Base-by-base conservation (phyloP, 2,329 filamentous ascomycete species). In the Colletotrichum echinochloae region DNA sequence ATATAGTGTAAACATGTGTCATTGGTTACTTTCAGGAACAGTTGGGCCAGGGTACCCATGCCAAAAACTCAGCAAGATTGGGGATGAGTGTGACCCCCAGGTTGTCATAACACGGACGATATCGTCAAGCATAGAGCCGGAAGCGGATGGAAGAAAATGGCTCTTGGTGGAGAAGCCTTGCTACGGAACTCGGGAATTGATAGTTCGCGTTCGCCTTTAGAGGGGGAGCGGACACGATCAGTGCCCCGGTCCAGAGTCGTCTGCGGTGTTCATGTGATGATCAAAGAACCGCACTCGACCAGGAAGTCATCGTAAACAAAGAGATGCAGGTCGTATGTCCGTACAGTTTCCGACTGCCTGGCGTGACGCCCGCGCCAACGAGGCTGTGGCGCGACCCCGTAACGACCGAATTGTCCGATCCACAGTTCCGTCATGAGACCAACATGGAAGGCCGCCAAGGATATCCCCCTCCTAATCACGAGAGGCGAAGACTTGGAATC, bases 381-480 rank as follows among this genome's bases (percentile, higher is more conserved):
- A 23, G n/a, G n/a, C 16, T 12, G 14, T n/a, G 26, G 9, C 26
- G 30, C n/a, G 16, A 12, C 14, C 33, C 33, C 41, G 8, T 5
- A 1, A 23, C 3, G n/a, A 0, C 28, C 3, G 30, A 20, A 12
- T 23, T n/a, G n/a, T 5, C 16, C 8, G 46, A 41, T 26, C 66
- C 62, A 66, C 55, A 60, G 35, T 20, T 49, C 18, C 8, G 55
- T 60, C 48, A 60, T 49, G 54, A 30, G 37, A 52, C 18, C 60
- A 46, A 48, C 8, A 33, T 35, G 28, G 9, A 23, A 48, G 46
- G 8, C 12, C 48, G 49, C n/a, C 55, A 56, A 66, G 63, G 33
- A 46, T 49, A 49, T 37, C 55, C 12, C 23, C 23, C 20, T 6
- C 20, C n/a, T 18, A 12, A n/a, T n/a, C n/a, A n/a, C n/a, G n/a